A percentile compares a stretch with the other conserved stretches of the same genome.
Conservation (phyloP, 2,329 filamentous ascomycete genomes). For the Parascedosporium putredinis region DNA sequence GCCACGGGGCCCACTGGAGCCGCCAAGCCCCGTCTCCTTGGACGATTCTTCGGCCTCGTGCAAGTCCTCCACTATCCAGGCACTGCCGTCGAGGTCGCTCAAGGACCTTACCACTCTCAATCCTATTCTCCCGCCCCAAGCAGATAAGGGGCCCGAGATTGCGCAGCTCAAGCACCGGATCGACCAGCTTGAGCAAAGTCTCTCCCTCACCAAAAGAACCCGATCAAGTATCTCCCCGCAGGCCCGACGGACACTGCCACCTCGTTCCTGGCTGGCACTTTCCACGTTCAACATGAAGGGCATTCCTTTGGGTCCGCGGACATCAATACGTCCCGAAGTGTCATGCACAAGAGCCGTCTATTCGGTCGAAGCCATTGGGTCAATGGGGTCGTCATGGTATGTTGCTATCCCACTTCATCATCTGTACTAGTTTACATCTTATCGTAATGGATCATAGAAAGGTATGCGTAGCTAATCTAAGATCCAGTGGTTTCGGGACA, state of each 20-base stretch:
- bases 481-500: constrained; percentile 27
- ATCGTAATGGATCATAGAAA: no score
- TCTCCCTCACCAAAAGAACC: constrained; percentile 20
- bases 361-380: constrained; percentile 50
- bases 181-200: constrained; percentile 31
- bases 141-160: no score
- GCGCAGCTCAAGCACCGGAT: constrained; percentile 28
- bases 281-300: constrained; percentile 30
- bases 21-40: neutral
- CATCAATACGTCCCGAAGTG: constrained; percentile 27
- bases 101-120: constrained; percentile 10
- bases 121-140: no score
- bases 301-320: constrained; percentile 19
- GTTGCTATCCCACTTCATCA: constrained; percentile 9
- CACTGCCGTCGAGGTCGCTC: neutral
- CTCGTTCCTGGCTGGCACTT: constrained; percentile 30
- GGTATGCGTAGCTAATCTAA: neutral
- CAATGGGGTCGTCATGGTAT: constrained; percentile 35
- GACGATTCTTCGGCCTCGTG: neutral
- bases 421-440: no score
- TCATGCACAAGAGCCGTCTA: constrained; percentile 43
- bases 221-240: neutral
- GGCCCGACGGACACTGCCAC: constrained; percentile 23
- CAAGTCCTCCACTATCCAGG: neutral
- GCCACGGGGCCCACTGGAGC: neutral